phyloP scores from a whole-genome alignment of 768 basidiomycete genomes.

The Boletellus emodensis region DNA sequence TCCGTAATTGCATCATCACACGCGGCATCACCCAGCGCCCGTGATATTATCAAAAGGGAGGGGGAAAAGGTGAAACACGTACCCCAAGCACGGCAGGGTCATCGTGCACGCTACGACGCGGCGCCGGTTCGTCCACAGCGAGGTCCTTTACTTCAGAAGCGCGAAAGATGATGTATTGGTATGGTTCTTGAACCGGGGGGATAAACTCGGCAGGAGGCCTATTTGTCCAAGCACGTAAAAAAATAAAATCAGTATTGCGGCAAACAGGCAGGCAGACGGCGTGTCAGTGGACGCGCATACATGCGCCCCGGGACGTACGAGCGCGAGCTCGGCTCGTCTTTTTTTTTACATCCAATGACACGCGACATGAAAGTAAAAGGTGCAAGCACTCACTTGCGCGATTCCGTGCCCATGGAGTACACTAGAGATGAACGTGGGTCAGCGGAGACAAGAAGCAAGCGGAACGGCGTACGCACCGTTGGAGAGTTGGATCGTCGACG shows the following conservation, averaged over 20 bases:
- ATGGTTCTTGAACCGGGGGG: constrained; percentile 78
- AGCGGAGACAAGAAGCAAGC: background rate
- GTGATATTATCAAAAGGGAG: background rate
- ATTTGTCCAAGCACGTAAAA: constrained; percentile 6
- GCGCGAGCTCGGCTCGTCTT: constrained; percentile 36
- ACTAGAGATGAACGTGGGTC: constrained; percentile 36
- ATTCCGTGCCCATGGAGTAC: constrained; percentile 86
- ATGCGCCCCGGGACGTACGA: constrained; percentile 42
- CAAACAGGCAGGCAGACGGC: background rate
- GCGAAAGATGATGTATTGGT: constrained; percentile 88
- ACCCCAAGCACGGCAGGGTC: constrained; percentile 84
- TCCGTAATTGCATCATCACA: constrained; percentile 43
- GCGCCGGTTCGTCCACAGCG: constrained; percentile 68
- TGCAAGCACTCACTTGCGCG: constrained; percentile 56
- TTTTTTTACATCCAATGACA: constrained; percentile 10
- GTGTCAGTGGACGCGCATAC: constrained; percentile 50
- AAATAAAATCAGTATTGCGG: constrained; percentile 21
- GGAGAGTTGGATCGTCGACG: constrained; percentile 83
- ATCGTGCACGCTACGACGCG: constrained; percentile 65
- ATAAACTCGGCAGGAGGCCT: constrained; percentile 77
- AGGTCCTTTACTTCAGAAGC: constrained; percentile 88
- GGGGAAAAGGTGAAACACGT: constrained; percentile 37
- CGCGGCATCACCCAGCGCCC: constrained; percentile 4
- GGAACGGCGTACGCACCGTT: constrained; percentile 59
- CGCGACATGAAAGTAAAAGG: background rate